These are phyloP conservation scores for Cerrena zonata DNA, from an alignment of 1,284 basidiomycete species.

Conservation along the genomic window DNA sequence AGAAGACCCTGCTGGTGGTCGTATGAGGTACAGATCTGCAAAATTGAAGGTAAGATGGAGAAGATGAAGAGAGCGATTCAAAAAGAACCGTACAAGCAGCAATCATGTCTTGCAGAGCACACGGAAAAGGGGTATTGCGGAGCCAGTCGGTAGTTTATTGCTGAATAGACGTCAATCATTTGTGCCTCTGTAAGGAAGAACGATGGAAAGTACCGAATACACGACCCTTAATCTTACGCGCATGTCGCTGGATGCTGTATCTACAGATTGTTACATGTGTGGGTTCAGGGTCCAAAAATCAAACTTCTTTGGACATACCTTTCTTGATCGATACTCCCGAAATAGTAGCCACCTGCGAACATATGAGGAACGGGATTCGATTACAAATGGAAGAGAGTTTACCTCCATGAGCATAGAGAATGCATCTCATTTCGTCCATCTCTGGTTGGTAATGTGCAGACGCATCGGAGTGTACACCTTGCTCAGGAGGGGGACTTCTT, in stretches of 20 bases:
- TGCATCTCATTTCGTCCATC: slow-evolving; percentile 83
- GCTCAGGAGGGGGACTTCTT: slow-evolving; percentile 17
- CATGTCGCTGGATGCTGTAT: slow-evolving; percentile 79
- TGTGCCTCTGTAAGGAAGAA: background rate
- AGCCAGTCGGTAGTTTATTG: slow-evolving; percentile 84
- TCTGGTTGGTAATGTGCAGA: slow-evolving; percentile 50
- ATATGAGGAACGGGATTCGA: background rate
- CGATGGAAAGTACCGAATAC: slow-evolving; percentile 61
- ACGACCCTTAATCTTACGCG: slow-evolving; percentile 84
- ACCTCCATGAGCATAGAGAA: slow-evolving; percentile 82
- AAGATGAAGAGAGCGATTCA: background rate
- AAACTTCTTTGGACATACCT: slow-evolving; percentile 34
- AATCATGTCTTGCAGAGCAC: slow-evolving; percentile 82
- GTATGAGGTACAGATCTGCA: slow-evolving; percentile 62
- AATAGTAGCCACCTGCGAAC: slow-evolving; percentile 67
- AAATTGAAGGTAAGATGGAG: slow-evolving; percentile 30
- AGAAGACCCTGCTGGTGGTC: slow-evolving; percentile 56
- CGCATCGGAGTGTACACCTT: slow-evolving; percentile 16
- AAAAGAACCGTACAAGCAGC: slow-evolving; percentile 64
- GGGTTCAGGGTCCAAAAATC: slow-evolving; percentile 1
- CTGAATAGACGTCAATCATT: slow-evolving; percentile 30
- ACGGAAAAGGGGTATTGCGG: slow-evolving; percentile 97
- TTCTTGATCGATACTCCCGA: slow-evolving; percentile 76
- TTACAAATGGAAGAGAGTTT: background rate
- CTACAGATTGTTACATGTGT: slow-evolving; percentile 30